Percentiles rank a stretch among this genome's conserved stretches.
Conservation (phyloP, 2,329 filamentous ascomycete species). For the Colletotrichum trifolii region DNA sequence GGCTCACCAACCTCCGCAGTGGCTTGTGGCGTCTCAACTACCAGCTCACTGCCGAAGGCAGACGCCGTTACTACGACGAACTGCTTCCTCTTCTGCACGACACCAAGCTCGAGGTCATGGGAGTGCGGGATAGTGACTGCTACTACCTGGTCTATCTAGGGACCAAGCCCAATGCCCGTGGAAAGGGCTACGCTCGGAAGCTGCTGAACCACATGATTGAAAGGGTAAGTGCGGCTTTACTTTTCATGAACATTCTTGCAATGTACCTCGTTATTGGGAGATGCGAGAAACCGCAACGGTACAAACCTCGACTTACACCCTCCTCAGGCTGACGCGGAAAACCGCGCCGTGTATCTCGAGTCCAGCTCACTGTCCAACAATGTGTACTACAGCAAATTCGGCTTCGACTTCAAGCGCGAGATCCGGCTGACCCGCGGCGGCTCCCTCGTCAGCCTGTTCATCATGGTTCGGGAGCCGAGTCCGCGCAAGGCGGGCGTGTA, state of each 20-base stretch:
- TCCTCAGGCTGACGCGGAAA: conserved; percentile 73
- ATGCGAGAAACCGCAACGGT: too few species aligned
- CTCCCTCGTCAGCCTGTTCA: conserved; percentile 74
- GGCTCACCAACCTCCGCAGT: conserved; percentile 76
- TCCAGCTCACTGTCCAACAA: conserved; percentile 77
- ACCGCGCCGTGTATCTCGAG: conserved; percentile 80
- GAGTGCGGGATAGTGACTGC: conserved; percentile 71
- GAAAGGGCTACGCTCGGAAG: conserved; percentile 78
- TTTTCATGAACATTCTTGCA: conserved; percentile 2
- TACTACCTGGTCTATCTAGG: conserved; percentile 90
- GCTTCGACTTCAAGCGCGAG: conserved; percentile 73
- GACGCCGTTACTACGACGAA: conserved; percentile 79
- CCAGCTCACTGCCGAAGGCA: conserved; percentile 78
- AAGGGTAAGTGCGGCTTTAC: conserved; percentile 58
- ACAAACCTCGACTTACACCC: background rate
- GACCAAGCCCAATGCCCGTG: conserved; percentile 75
- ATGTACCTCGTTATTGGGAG: too few species aligned
- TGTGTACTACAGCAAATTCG: conserved; percentile 79
- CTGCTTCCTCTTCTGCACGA: conserved; percentile 79
- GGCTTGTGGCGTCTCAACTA: conserved; percentile 84
- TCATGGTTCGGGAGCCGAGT: conserved; percentile 83
- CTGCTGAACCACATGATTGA: conserved; percentile 77
- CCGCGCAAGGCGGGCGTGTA: conserved; percentile 42
- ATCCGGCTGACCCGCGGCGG: conserved; percentile 70
- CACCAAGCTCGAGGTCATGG: conserved; percentile 77